Evolutionary conservation across 2,329 filamentous ascomycete species (phyloP), one percentile per base, ranked within the genome.

Genomic region (Magnaporthiopsis incrustans): DNA sequence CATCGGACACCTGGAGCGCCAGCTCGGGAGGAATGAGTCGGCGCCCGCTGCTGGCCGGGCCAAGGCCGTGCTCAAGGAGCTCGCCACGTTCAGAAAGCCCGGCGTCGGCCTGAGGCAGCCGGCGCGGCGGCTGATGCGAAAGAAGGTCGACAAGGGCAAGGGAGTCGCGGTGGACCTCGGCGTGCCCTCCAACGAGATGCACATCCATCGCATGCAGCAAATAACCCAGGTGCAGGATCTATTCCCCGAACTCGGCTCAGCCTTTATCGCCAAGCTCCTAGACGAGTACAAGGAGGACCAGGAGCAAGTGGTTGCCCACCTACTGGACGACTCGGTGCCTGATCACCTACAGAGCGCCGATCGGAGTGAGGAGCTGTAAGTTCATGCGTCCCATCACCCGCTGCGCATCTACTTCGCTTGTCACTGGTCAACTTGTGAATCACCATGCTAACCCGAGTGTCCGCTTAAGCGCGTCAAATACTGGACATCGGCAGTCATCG

Each of bases 161-260:
- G 79, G 77, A 2, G 73, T 75, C 15, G 77, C 75, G 65, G 65
- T 65, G 2, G 71, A 73, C 56, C 75, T 77, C 59, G 71, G 74
- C 4, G 72, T 75, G 10, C 77, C 81, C 7, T 67, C 71, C 8
- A 75, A 74, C 3, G 79, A 83, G 58, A 78, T 93, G 44, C 91
- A 95, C 71, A 78, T 94, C 27, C 92, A 97, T 74, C 87, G 82
- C 57, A 89, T 96, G 85, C 93, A 89, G 69, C 85, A 94, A 61
- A 86, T 98, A 62, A 89, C 89, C 0, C 91, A 96, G 73, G 83
- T 99, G n/a, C 92, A 97, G 72, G 94, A 99, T 72, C 80, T 98
- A 0, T 97, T 98, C 71, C 92, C 94, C 0, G 86, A 96, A 67
- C 79, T 98, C 12, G 92, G 93, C 6, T 88, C 90, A 4, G 90